Conservation (phyloP, 2,329 filamentous ascomycete genomes). For the Zasmidium cellare region DNA sequence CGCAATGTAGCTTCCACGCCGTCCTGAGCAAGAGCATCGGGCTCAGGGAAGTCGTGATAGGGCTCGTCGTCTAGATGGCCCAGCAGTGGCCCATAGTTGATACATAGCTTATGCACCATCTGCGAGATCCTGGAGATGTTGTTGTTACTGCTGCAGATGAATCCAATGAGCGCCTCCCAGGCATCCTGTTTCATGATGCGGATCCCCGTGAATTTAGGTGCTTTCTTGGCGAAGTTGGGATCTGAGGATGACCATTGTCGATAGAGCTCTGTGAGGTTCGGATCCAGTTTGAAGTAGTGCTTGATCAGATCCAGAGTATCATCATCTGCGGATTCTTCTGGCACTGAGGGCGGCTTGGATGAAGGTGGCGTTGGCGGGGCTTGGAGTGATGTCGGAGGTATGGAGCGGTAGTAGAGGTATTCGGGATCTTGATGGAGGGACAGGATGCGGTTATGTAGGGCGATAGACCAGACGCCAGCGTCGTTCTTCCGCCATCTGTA, state of each 20-base stretch:
- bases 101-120: constrained; percentile 93
- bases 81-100: constrained; percentile 78
- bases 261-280: constrained; percentile 77
- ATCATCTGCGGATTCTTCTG: constrained; percentile 51
- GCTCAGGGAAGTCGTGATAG: constrained; percentile 85
- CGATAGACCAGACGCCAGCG: constrained; percentile 83
- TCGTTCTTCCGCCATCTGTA: constrained; percentile 79
- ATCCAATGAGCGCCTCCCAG: constrained; percentile 90
- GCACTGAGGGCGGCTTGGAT: constrained; percentile 37
- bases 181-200: constrained; percentile 91
- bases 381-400: constrained; percentile 48
- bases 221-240: constrained; percentile 83
- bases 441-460: constrained; percentile 80
- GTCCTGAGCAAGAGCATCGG: constrained; percentile 68
- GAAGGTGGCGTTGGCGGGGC: constrained; percentile 40
- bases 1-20: constrained; percentile 80
- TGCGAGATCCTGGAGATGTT: constrained; percentile 93
- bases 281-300: constrained; percentile 82
- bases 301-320: constrained; percentile 72
- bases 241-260: constrained; percentile 83
- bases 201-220: constrained; percentile 84
- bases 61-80: constrained; percentile 61
- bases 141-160: constrained; percentile 99
- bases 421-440: constrained; percentile 79
- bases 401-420: constrained; percentile 76